Conservation (phyloP, 2,329 filamentous ascomycete species). For the Pyricularia sp. region DNA sequence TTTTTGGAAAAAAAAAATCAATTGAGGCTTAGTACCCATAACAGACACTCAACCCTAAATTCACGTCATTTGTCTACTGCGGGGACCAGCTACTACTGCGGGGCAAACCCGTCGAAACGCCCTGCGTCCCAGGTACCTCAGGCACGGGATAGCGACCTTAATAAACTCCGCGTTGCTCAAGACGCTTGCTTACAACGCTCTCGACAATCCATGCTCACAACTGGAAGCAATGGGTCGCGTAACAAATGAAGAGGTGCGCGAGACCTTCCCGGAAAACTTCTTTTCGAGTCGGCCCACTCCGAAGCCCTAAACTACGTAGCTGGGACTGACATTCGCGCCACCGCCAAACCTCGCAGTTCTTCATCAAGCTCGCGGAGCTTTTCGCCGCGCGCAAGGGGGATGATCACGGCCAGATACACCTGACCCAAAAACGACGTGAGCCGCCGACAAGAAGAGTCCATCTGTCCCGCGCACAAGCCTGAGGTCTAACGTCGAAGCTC, state of each 20-base stretch:
- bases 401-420: slow-evolving; percentile 63
- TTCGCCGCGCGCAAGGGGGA: slow-evolving; percentile 58
- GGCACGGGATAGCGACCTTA: neutral
- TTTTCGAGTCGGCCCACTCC: neutral
- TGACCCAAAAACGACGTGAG: slow-evolving; percentile 70
- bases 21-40: neutral
- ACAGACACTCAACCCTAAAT: slow-evolving; percentile 8
- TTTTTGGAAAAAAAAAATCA: neutral
- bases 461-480: too few relatives aligned
- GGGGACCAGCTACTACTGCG: slow-evolving; percentile 7
- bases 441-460: slow-evolving; percentile 3
- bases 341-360: slow-evolving; percentile 49
- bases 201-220: neutral
- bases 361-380: slow-evolving; percentile 56
- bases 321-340: neutral
- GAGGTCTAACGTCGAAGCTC: neutral
- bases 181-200: neutral
- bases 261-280: neutral
- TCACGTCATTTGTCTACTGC: slow-evolving; percentile 9
- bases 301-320: neutral
- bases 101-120: neutral
- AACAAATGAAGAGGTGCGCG: slow-evolving; percentile 28
- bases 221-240: slow-evolving; percentile 21
- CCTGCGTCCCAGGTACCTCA: neutral
- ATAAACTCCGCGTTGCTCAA: neutral